phyloP scores from a whole-genome alignment of 2,329 filamentous ascomycete genomes.

The Leptosphaerulina australis region DNA sequence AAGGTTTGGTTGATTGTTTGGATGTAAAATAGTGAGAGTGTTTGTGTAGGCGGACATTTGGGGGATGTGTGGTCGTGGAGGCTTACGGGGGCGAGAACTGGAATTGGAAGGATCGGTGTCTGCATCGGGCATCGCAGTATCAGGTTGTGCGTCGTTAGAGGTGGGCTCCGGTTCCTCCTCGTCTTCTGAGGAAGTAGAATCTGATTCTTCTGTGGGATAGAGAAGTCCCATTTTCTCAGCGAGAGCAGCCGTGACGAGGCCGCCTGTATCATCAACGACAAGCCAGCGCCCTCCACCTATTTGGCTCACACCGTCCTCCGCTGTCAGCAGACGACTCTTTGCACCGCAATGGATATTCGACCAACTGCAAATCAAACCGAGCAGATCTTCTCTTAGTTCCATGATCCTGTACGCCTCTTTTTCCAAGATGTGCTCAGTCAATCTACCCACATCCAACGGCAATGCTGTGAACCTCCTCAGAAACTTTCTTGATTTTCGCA shows the following conservation, averaged over 20 bases:
- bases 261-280: constrained; percentile 85
- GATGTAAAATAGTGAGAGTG: constrained; percentile 80
- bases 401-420: constrained; percentile 81
- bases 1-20: constrained; percentile 85
- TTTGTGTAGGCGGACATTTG: constrained; percentile 73
- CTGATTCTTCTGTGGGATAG: constrained; percentile 54
- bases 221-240: constrained; percentile 89
- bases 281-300: constrained; percentile 71
- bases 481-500: constrained; percentile 93
- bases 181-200: constrained; percentile 36
- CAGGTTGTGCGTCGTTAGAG: constrained; percentile 3
- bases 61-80: constrained; percentile 45
- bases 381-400: constrained; percentile 83
- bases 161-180: constrained; percentile 14
- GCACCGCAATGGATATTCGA: constrained; percentile 82
- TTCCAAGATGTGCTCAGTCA: constrained; percentile 80
- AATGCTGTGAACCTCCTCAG: constrained; percentile 84
- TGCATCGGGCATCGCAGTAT: constrained; percentile 30
- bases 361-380: constrained; percentile 85
- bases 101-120: constrained; percentile 18
- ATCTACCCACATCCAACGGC: constrained; percentile 77
- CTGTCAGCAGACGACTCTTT: constrained; percentile 38
- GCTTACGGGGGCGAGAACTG: constrained; percentile 32
- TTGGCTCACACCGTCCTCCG: constrained; percentile 43
- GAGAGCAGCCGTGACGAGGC: constrained; percentile 79